Conservation (phyloP, 495 filamentous ascomycete genomes). For the Thozetella sp. region DNA sequence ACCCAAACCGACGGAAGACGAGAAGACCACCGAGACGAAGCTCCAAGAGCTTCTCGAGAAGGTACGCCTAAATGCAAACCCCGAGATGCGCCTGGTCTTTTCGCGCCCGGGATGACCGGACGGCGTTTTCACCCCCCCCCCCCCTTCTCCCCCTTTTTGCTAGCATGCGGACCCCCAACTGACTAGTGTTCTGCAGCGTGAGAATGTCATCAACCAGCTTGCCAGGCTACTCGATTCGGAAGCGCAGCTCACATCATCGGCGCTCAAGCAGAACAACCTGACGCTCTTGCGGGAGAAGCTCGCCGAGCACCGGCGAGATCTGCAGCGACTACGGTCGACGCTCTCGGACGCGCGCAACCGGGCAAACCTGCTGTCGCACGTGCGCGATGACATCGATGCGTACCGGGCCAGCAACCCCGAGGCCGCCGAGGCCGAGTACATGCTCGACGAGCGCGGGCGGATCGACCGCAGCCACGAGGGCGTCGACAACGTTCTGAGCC, state of each 20-base stretch:
- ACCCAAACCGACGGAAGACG: constrained; percentile 81
- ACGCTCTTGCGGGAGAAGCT: constrained; percentile 90
- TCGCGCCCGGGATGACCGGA: neutral
- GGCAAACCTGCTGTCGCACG: constrained; percentile 87
- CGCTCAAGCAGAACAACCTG: constrained; percentile 93
- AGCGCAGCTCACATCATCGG: constrained; percentile 83
- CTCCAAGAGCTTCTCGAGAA: constrained; percentile 84
- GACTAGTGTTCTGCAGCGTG: too few relatives aligned
- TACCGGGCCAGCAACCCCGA: constrained; percentile 83
- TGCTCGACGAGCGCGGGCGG: constrained; percentile 84
- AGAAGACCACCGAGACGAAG: constrained; percentile 75
- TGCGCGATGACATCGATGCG: constrained; percentile 87
- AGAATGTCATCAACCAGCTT: constrained; percentile 80
- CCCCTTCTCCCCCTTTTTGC: neutral
- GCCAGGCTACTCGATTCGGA: constrained; percentile 91
- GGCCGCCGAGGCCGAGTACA: constrained; percentile 88
- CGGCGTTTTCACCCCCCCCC: constrained; percentile 7
- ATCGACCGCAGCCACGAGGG: constrained; percentile 87
- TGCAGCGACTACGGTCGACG: constrained; percentile 66
- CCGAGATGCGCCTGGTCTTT: neutral
- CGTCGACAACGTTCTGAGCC: constrained; percentile 88
- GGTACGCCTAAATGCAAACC: constrained; percentile 37
- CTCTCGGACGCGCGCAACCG: constrained; percentile 79
- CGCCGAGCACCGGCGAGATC: constrained; percentile 81
- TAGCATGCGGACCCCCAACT: too few relatives aligned